Base-by-base conservation (phyloP, 768 basidiomycete species). In the Cyclocybe aegerita region DNA sequence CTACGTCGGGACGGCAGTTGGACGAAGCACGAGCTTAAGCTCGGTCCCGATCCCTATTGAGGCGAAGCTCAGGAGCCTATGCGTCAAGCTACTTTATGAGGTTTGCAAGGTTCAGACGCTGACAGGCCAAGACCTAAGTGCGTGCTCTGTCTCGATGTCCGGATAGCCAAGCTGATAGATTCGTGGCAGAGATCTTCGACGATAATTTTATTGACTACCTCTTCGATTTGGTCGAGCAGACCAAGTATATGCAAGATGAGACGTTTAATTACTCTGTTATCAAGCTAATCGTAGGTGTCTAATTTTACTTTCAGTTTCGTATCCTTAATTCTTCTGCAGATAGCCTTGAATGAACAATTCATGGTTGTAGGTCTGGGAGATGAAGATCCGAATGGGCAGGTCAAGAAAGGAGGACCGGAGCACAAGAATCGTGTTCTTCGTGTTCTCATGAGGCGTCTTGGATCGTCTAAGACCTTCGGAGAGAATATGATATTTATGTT, bases 401-500 rank as follows among this genome's bases (percentile, higher is more conserved):
- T 51, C 42, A 64, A 50, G 41, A 59, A 56, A 43, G 61, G 46
- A 47, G 55, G 62, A 57, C 67, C 60, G 45, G 78, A 83, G 47
- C 66, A 69, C 11, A 74, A 78, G 50, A 99, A 99, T 64, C 79
- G 92, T 16, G 86, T 99, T 2, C 68, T 98, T 45, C 76, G 82
- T 15, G 85, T 96, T 0, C 75, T 99, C 16, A 87, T 91, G 75
- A 76, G 87, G n/a, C 83, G 94, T 14, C 69, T 91, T 23, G 86
- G 88, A 3, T 83, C 82, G n/a, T 90, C 85, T 68, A 91, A 90
- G 73, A 97, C 97, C 0, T 97, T 99, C 62, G 94, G 95, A 3
- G 95, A 94, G 71, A 99, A 98, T 65, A 82, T 99, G 78, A 98
- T 99, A 49, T 99, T 98, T 68, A 99, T 99, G 90, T 74, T 99